Conservation (phyloP, 75 land plant species). For the Selaginella moellendorffii region DNA sequence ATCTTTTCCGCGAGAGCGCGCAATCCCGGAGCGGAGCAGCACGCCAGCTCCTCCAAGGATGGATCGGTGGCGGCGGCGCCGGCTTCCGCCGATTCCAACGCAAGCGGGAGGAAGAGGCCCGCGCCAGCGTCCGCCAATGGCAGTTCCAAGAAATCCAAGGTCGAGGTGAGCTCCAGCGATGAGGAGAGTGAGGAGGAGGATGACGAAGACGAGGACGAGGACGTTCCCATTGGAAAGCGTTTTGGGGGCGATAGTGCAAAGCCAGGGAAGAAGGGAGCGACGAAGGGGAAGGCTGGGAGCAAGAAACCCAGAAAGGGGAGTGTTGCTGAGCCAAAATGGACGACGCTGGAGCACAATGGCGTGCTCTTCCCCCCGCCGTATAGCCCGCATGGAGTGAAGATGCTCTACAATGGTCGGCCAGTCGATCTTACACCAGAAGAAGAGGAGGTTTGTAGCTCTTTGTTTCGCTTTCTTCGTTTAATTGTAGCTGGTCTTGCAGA, state of each 20-base stretch:
- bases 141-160: neutral
- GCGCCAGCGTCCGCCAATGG: neutral
- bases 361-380: constrained; percentile 93
- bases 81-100: too few relatives aligned
- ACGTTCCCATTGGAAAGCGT: neutral
- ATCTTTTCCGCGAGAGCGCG: too few relatives aligned
- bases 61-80: too few relatives aligned
- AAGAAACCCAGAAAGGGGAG: neutral
- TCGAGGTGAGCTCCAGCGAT: too few relatives aligned
- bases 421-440: constrained; percentile 79
- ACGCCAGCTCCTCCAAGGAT: neutral
- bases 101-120: neutral
- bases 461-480: neutral
- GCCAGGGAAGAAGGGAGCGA: neutral
- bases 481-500: constrained; percentile 27
- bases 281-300: neutral
- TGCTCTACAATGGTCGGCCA: constrained; percentile 72
- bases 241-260: neutral
- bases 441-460: constrained; percentile 62
- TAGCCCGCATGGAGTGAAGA: constrained; percentile 77
- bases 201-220: constrained; percentile 8
- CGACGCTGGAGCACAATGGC: constrained; percentile 73
- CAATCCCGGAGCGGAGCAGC: too few relatives aligned
- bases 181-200: neutral
- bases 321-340: constrained; percentile 82